Conservation (phyloP, 495 filamentous ascomycete species). For the Ramalina peruviana region DNA sequence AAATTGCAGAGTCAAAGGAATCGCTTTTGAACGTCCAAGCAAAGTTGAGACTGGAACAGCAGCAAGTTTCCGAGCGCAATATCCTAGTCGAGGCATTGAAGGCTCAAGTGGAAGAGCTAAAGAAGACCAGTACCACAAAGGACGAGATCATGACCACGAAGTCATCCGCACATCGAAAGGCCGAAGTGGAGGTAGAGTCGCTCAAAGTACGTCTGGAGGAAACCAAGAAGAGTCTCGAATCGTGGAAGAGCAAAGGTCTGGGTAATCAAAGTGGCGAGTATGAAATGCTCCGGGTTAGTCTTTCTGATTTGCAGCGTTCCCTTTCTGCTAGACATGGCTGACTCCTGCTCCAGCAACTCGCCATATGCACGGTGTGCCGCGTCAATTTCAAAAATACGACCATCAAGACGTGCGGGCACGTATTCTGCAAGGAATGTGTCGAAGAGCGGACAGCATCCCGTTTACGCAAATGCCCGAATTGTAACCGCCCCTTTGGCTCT, state of each 20-base stretch:
- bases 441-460: constrained; percentile 75
- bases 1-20: constrained; percentile 66
- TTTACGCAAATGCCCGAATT: constrained; percentile 88
- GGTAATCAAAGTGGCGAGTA: constrained; percentile 71
- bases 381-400: constrained; percentile 86
- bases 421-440: constrained; percentile 83
- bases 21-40: constrained; percentile 48
- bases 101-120: constrained; percentile 62
- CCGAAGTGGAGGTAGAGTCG: constrained; percentile 61
- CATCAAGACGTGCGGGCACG: constrained; percentile 88
- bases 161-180: constrained; percentile 47
- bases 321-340: neutral
- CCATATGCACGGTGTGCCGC: constrained; percentile 80
- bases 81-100: constrained; percentile 59
- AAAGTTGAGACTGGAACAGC: constrained; percentile 60
- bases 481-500: constrained; percentile 78
- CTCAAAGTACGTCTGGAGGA: constrained; percentile 58
- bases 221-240: constrained; percentile 61
- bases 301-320: neutral
- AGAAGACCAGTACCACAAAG: constrained; percentile 54
- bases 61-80: constrained; percentile 49
- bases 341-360: constrained; percentile 56
- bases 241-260: constrained; percentile 65
- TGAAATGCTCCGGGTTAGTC: constrained; percentile 68
- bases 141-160: constrained; percentile 43